phyloP scores from a whole-genome alignment of 768 basidiomycete genomes.

The button mushroom (Agaricus bisporus) region DNA sequence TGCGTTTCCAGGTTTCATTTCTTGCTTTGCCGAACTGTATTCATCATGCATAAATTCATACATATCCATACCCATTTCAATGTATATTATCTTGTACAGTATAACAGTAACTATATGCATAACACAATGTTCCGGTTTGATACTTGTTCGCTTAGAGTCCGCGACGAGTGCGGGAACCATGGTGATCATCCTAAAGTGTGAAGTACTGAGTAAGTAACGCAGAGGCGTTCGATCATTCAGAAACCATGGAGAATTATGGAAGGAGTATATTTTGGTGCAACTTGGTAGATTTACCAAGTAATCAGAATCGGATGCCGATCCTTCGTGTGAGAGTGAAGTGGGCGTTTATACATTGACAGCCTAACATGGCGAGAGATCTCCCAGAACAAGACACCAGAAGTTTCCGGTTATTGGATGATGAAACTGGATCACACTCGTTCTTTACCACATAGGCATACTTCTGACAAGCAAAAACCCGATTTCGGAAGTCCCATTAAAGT shows the following conservation, averaged over 20 bases:
- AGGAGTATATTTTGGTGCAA: not conserved
- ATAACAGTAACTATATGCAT: conserved; percentile 3
- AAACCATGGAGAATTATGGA: not conserved
- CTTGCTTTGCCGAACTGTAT: conserved; percentile 4
- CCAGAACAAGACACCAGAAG: too few species aligned
- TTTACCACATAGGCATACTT: too few species aligned
- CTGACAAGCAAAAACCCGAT: too few species aligned
- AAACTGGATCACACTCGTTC: too few species aligned
- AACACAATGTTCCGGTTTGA: not conserved
- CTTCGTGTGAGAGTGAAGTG: not conserved
- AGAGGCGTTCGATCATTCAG: not conserved
- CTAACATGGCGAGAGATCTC: too few species aligned
- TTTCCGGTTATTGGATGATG: too few species aligned
- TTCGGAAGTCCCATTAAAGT: too few species aligned
- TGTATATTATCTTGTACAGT: conserved; percentile 7
- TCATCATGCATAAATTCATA: conserved; percentile 5
- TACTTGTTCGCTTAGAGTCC: not conserved
- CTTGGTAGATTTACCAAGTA: not conserved
- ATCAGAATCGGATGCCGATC: not conserved
- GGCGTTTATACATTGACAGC: not conserved
- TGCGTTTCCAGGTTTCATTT: not conserved
- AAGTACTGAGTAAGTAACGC: not conserved
- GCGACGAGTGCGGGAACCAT: too few species aligned
- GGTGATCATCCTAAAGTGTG: not conserved
- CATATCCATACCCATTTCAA: conserved; percentile 1